Evolutionary conservation across 129 eudicot genomes (phyloP).

Genomic region (Scalesia atractyloides): DNA sequence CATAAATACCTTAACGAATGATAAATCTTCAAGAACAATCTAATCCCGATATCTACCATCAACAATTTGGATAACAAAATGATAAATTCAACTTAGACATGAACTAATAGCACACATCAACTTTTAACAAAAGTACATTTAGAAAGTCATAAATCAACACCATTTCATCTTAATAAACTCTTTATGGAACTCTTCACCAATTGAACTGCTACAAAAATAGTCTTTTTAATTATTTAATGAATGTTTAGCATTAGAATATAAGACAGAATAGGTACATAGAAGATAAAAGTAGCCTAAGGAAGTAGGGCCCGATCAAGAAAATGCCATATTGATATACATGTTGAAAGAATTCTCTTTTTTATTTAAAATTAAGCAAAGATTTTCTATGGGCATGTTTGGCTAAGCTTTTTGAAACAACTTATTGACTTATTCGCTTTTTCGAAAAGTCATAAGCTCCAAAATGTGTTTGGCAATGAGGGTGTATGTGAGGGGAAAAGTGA

Average conservation of each 20-base stretch:
- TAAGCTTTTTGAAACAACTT: too few relatives aligned
- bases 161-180: neutral
- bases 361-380: neutral
- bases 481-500: too few relatives aligned
- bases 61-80: neutral
- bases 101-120: constrained; percentile 1
- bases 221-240: neutral
- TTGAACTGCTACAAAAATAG: neutral
- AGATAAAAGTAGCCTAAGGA: neutral
- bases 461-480: too few relatives aligned
- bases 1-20: neutral
- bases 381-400: too few relatives aligned
- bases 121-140: neutral
- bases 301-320: neutral
- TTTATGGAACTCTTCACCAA: neutral
- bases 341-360: neutral
- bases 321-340: constrained; percentile 4
- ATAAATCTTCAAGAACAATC: neutral
- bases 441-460: too few relatives aligned
- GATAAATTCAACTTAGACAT: neutral
- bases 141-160: neutral
- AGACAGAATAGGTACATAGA: neutral
- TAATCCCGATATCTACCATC: neutral
- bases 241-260: neutral
- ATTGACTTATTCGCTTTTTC: too few relatives aligned